phyloP scores from a whole-genome alignment of 2,329 filamentous ascomycete genomes.

The Endocalyx cinctus region DNA sequence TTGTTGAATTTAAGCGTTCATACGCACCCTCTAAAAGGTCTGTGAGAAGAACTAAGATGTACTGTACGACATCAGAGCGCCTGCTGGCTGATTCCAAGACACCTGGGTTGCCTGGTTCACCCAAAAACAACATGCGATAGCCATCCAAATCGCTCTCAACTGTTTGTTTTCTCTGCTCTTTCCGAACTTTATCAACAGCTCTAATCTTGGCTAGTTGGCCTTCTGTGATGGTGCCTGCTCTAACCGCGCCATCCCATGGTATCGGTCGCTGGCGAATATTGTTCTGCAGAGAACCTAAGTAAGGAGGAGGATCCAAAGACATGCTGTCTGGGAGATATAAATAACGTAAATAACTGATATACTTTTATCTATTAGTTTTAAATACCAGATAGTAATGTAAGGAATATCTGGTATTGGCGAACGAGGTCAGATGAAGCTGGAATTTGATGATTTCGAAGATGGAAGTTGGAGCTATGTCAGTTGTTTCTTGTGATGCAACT shows the following conservation, averaged over 20 bases:
- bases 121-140: conserved; percentile 77
- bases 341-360: no score
- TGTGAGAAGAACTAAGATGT: conserved; percentile 82
- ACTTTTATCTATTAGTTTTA: no score
- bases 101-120: conserved; percentile 61
- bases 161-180: conserved; percentile 79
- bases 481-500: conserved; percentile 8
- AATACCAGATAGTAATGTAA: no score
- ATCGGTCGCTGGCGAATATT: conserved; percentile 96
- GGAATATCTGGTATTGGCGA: no score
- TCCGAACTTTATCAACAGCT: conserved; percentile 92
- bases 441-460: conserved; percentile 1
- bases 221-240: conserved; percentile 89
- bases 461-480: conserved; percentile 1
- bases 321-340: no score
- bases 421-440: no score
- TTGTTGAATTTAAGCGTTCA: not conserved
- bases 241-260: conserved; percentile 94
- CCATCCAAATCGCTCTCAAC: conserved; percentile 76
- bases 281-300: conserved; percentile 81
- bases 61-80: conserved; percentile 87
- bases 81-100: conserved; percentile 83
- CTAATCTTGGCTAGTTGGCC: conserved; percentile 93
- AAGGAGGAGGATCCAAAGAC: conserved; percentile 89
- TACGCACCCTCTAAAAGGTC: conserved; percentile 84